These are phyloP conservation scores for Penicillium manginii DNA, from an alignment of 495 filamentous ascomycete species.

Conservation along the genomic window DNA sequence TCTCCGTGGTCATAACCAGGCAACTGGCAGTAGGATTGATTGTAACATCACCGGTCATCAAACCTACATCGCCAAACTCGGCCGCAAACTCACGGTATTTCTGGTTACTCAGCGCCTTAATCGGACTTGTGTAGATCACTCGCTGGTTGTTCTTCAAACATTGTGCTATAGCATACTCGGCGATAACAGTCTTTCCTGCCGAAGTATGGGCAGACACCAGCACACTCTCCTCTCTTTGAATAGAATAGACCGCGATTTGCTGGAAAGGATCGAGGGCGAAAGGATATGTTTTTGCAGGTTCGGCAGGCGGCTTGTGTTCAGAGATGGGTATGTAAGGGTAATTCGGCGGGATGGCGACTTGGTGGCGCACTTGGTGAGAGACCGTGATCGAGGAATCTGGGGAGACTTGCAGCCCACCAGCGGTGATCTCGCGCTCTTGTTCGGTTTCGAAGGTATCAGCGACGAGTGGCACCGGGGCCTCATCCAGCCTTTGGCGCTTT, in stretches of 20 bases:
- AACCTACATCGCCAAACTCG: conserved; percentile 93
- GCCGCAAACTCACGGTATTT: conserved; percentile 96
- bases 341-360: conserved; percentile 90
- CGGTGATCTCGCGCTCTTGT: conserved; percentile 84
- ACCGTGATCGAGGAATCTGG: conserved; percentile 71
- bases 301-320: conserved; percentile 81
- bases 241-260: conserved; percentile 86
- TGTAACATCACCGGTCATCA: conserved; percentile 99
- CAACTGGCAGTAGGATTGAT: conserved; percentile 98
- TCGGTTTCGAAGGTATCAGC: conserved; percentile 97
- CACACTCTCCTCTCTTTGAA: conserved; percentile 93
- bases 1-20: conserved; percentile 99
- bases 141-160: conserved; percentile 95
- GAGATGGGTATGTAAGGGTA: conserved; percentile 93
- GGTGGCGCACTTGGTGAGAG: conserved; percentile 97
- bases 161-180: conserved; percentile 97
- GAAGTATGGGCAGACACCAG: conserved; percentile 96
- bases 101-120: conserved; percentile 97
- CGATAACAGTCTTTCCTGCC: conserved; percentile 97
- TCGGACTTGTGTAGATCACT: conserved; percentile 98
- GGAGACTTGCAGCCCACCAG: conserved; percentile 76
- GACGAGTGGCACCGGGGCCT: conserved; percentile 77
- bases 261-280: conserved; percentile 98
- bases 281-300: conserved; percentile 79
- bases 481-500: conserved; percentile 78